Evolutionary conservation across 805 yeast genomes (phyloP).

Genomic region (Saccharomycopsis sp.): DNA sequence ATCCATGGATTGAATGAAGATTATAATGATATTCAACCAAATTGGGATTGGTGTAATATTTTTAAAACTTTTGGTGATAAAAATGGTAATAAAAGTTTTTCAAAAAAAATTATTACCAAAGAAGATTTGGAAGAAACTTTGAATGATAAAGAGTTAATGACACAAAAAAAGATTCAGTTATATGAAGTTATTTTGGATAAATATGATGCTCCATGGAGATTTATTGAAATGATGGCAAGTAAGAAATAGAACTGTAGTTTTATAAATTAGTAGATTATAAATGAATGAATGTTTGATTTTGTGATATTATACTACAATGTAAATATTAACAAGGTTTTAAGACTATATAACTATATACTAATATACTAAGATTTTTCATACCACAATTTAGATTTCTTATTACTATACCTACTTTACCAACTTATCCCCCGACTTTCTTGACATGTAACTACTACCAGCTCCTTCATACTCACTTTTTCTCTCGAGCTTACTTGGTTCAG

Average conservation of each 20-base stretch:
- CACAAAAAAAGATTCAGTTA: constrained; percentile 33
- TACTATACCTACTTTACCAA: neutral
- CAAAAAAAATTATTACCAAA: constrained; percentile 27
- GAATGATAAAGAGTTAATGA: constrained; percentile 26
- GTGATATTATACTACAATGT: too few species aligned
- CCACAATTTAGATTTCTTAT: neutral
- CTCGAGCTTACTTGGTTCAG: constrained; percentile 25
- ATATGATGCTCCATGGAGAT: constrained; percentile 57
- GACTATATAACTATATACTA: too few species aligned
- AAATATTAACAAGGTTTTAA: too few species aligned
- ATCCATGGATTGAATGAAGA: constrained; percentile 67
- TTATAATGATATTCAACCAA: constrained; percentile 73
- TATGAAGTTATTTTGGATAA: constrained; percentile 50
- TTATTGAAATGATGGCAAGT: constrained; percentile 29
- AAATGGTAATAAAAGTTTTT: constrained; percentile 24
- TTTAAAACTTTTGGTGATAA: constrained; percentile 55
- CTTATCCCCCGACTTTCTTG: constrained; percentile 49
- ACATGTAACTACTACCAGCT: constrained; percentile 44
- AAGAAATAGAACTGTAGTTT: too few species aligned
- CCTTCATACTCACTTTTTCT: constrained; percentile 63
- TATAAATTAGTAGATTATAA: too few species aligned
- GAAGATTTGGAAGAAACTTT: constrained; percentile 31
- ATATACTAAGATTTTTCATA: neutral
- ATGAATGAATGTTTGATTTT: too few species aligned
- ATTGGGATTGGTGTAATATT: constrained; percentile 73